Base-by-base conservation (phyloP, 179 eudicot genomes). In the Gypsophila paniculata region DNA sequence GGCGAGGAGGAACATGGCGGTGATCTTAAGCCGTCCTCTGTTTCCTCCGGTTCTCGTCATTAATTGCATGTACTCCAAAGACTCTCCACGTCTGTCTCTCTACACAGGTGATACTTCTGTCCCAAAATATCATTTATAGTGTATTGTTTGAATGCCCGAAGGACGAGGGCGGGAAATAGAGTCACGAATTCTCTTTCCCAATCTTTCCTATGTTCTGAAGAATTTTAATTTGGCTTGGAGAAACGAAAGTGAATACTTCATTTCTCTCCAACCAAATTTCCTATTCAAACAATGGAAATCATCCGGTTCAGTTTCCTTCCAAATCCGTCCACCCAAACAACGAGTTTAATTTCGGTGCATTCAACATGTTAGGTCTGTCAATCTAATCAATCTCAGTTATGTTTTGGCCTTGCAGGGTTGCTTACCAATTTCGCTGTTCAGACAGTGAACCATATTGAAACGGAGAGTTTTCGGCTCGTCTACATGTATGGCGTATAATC, bases 1-100 rank as follows among this genome's bases (percentile, higher is more conserved):
- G 96, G 96, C 75, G 87, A 87, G 38, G 88, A 90, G 87, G 94
- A 84, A 29, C 88, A 85, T 39, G 89, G 77, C 18, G 83, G 86
- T 55, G 84, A 88, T 34, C 36, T 79, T 57, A 84, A 84, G 79
- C 86, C 82, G 39, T 75, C 80, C 9, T 69, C 88, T 17, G 85
- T 90, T 25, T 83, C 94, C 66, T 79, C 96, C 36, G 82, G 79
- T 77, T 89, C 96, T 74, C 88, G 83, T 76, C 89, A 84, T 82
- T 90, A 87, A 90, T 73, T 4, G 3, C 38, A 71, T 68, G 51
- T 58, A 23, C 71, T 77, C 59, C 55, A 38, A 26, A 29, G n/a
- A 61, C 74, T 73, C 78, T 72, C 72, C 61, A 64, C 26, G 15
- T 65, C 75, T 72, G 26, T 69, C 69, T 44, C 44, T 68, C 44